These are phyloP conservation scores for Dendrothele bispora DNA, from an alignment of 768 basidiomycete species.

Conservation along the genomic window DNA sequence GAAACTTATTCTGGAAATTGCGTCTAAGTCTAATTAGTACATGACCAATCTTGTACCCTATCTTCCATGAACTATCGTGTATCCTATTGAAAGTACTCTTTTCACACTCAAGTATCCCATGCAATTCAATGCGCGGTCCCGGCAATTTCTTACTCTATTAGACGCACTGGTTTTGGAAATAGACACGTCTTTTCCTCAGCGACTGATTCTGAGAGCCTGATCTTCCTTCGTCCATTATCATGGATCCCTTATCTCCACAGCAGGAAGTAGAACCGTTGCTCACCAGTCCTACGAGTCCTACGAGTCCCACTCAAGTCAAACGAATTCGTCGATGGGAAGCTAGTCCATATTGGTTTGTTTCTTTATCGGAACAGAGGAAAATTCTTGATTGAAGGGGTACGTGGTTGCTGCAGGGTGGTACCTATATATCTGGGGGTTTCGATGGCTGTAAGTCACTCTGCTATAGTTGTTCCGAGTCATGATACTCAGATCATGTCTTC, in stretches of 20 bases:
- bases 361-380: background rate
- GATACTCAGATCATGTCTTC: constrained; percentile 7
- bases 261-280: constrained; percentile 9
- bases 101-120: background rate
- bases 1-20: no score
- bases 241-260: no score
- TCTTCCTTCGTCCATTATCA: background rate
- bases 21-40: no score
- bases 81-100: background rate
- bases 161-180: background rate
- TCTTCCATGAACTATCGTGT: no score
- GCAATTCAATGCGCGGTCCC: background rate
- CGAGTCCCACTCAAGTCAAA: background rate
- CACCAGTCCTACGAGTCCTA: background rate
- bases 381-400: background rate
- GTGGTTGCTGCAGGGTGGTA: constrained; percentile 52
- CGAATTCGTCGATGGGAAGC: constrained; percentile 28
- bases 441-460: constrained; percentile 52
- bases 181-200: background rate
- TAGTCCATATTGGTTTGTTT: constrained; percentile 44
- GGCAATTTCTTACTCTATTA: background rate
- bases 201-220: background rate
- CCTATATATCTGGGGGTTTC: constrained; percentile 68
- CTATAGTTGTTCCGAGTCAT: background rate
- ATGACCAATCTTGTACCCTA: no score